Percentiles rank a stretch among this genome's conserved stretches.
These are phyloP conservation scores for Leptodermis oblonga DNA, from an alignment of 257 asterid species.

Conservation along the genomic window DNA sequence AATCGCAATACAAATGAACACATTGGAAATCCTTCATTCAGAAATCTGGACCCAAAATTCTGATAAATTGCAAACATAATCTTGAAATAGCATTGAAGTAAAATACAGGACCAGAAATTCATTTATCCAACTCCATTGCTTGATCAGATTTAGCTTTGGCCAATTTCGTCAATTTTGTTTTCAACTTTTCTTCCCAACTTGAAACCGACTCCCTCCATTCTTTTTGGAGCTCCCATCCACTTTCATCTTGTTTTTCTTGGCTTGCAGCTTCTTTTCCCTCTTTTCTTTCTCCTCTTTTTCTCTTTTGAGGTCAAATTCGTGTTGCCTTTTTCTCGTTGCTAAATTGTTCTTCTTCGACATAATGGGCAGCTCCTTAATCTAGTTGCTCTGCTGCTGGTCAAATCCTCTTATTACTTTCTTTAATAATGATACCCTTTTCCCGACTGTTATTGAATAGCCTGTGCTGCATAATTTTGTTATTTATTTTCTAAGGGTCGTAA, in stretches of 20 bases:
- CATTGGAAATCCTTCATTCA: neutral
- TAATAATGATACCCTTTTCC: too few relatives aligned
- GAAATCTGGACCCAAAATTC: neutral
- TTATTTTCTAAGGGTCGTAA: too few relatives aligned
- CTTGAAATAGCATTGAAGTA: too few relatives aligned
- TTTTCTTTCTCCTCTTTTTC: constrained; percentile 68
- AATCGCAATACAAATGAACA: neutral
- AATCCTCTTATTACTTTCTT: too few relatives aligned
- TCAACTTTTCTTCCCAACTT: constrained; percentile 95
- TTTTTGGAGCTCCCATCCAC: constrained; percentile 84
- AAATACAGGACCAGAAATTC: too few relatives aligned
- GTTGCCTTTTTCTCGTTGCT: constrained; percentile 67
- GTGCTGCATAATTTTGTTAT: too few relatives aligned
- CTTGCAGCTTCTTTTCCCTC: constrained; percentile 66
- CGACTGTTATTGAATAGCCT: too few relatives aligned
- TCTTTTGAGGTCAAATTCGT: constrained; percentile 63
- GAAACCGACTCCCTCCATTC: constrained; percentile 69
- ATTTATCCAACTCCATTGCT: constrained; percentile 90
- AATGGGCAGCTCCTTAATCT: neutral
- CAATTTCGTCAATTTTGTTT: constrained; percentile 75
- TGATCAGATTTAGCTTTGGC: constrained; percentile 98
- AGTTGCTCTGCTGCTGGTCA: neutral
- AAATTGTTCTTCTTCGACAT: constrained; percentile 99
- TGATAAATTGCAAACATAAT: neutral
- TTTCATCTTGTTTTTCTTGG: constrained; percentile 92